These are phyloP conservation scores for Boletus bicolor DNA, from an alignment of 768 basidiomycete species.

Conservation along the genomic window DNA sequence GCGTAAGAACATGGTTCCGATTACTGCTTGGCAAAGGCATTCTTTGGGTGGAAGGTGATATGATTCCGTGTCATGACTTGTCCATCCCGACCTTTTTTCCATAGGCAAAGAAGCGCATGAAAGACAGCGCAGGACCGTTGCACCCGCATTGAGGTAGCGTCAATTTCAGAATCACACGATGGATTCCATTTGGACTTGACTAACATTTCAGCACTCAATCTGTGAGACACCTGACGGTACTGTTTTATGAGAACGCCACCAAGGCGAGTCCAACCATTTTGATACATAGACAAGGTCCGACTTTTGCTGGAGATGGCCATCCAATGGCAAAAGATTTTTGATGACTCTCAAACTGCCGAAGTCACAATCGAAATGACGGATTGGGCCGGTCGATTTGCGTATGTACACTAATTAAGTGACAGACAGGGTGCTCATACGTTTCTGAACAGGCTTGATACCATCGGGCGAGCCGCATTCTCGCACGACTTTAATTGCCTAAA, in stretches of 20 bases:
- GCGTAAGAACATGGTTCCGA: conserved; percentile 63
- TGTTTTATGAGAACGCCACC: conserved; percentile 56
- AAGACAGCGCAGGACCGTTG: conserved; percentile 48
- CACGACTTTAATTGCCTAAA: conserved; percentile 59
- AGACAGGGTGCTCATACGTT: not conserved
- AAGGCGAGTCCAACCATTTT: conserved; percentile 24
- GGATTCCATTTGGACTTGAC: not conserved
- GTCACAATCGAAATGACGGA: conserved; percentile 52
- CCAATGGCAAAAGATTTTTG: conserved; percentile 49
- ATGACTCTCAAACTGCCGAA: conserved; percentile 37
- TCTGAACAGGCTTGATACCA: conserved; percentile 48
- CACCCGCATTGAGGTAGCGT: conserved; percentile 54
- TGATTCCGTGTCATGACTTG: not conserved
- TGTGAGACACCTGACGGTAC: conserved; percentile 46
- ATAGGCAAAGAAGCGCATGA: conserved; percentile 57
- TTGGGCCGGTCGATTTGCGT: conserved; percentile 64
- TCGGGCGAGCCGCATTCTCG: conserved; percentile 60
- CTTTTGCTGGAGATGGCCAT: conserved; percentile 35
- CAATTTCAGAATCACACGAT: not conserved
- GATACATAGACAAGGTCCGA: not conserved
- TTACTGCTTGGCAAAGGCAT: conserved; percentile 61
- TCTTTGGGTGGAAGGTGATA: conserved; percentile 60
- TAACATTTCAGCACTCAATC: conserved; percentile 43
- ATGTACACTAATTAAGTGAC: conserved; percentile 21
- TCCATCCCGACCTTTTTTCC: conserved; percentile 1